A percentile compares a stretch with the other conserved stretches of the same genome.
These are phyloP conservation scores for Crassisporium funariophilum DNA, from an alignment of 768 basidiomycete species.

Conservation along the genomic window DNA sequence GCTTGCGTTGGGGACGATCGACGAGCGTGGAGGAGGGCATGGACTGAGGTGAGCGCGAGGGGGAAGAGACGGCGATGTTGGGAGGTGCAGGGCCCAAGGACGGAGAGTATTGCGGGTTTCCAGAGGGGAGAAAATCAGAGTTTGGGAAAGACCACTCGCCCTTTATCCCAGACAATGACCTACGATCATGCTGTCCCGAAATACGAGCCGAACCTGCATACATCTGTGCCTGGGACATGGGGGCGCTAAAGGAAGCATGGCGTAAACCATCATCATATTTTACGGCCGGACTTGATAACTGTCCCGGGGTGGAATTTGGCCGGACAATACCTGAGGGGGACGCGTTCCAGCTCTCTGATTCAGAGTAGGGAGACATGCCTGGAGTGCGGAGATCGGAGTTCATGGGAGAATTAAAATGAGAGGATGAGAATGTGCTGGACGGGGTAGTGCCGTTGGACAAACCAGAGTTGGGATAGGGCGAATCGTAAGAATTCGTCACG, in stretches of 20 bases:
- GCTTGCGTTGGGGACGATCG: conserved; percentile 78
- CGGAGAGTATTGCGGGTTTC: conserved; percentile 43
- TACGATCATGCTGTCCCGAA: conserved; percentile 68
- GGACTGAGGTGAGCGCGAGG: conserved; percentile 53
- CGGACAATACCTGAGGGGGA: conserved; percentile 63
- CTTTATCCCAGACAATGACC: conserved; percentile 58
- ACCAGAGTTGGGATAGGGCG: conserved; percentile 50
- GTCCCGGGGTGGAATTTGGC: conserved; percentile 67
- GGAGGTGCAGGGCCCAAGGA: conserved; percentile 47
- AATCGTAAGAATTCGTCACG: conserved; percentile 42
- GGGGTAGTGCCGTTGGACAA: conserved; percentile 55
- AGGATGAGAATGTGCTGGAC: conserved; percentile 51
- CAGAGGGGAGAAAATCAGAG: conserved; percentile 54
- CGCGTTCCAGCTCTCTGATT: conserved; percentile 56
- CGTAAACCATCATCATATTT: conserved; percentile 75
- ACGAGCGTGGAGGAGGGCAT: conserved; percentile 60
- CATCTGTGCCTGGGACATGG: conserved; percentile 62
- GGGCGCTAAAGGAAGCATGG: conserved; percentile 65
- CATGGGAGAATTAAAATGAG: conserved; percentile 47
- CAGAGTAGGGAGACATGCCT: conserved; percentile 47
- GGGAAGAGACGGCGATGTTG: conserved; percentile 42
- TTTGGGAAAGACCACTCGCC: conserved; percentile 73
- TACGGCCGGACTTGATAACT: conserved; percentile 51
- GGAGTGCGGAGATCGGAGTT: conserved; percentile 49
- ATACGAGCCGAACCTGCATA: conserved; percentile 71